Conservation (phyloP, 1,284 basidiomycete species). For the Fomitopsis pinicola region DNA sequence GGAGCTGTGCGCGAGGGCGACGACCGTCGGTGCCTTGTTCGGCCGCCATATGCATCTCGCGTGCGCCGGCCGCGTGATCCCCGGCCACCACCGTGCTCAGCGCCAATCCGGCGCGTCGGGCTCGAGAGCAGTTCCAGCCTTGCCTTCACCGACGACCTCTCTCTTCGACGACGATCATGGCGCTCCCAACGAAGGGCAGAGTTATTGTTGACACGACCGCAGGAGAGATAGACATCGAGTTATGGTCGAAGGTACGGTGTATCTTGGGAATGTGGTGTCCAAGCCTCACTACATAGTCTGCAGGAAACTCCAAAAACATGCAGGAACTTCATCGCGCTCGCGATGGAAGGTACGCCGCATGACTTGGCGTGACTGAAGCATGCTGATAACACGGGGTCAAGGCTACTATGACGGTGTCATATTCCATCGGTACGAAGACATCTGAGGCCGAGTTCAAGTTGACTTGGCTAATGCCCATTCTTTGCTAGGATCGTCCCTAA, state of each 20-base stretch:
- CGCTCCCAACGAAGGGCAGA: slow-evolving; percentile 79
- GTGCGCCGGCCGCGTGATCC: slow-evolving; percentile 2
- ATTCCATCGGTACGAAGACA: slow-evolving; percentile 73
- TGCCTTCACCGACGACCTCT: neutral
- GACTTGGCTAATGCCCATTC: neutral
- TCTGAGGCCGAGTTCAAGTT: neutral
- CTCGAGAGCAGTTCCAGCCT: neutral
- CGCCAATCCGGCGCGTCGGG: neutral
- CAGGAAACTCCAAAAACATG: slow-evolving; percentile 92
- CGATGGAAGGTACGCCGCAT: slow-evolving; percentile 75
- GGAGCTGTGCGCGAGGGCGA: slow-evolving; percentile 1
- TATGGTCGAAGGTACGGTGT: slow-evolving; percentile 79
- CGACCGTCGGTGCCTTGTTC: neutral
- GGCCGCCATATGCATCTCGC: slow-evolving; percentile 5
- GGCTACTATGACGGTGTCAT: slow-evolving; percentile 96
- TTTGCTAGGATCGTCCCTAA: slow-evolving; percentile 67
- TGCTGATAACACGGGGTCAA: slow-evolving; percentile 23
- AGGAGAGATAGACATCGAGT: slow-evolving; percentile 90
- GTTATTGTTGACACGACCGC: slow-evolving; percentile 88
- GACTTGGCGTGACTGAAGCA: no score
- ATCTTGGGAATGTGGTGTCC: neutral
- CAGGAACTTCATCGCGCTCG: slow-evolving; percentile 86
- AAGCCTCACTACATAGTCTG: neutral
- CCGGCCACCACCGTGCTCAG: neutral
- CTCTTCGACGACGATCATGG: slow-evolving; percentile 38